A percentile compares a stretch with the other conserved stretches of the same genome.
Conservation (phyloP, 441 rosid genomes). For the Gossypium trilobum region DNA sequence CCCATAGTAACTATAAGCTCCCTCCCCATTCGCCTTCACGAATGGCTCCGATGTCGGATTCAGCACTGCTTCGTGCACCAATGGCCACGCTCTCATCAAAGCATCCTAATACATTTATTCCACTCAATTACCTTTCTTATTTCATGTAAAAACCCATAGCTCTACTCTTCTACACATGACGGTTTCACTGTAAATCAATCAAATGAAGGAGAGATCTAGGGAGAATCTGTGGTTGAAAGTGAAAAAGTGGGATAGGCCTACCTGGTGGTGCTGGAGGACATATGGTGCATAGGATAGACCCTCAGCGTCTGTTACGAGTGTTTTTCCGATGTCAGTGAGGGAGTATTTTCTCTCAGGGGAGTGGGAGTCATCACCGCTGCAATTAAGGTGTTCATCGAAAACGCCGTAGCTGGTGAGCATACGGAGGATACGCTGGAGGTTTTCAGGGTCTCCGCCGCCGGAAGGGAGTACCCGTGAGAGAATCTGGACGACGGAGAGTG, state of each 20-base stretch:
- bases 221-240: neutral
- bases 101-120: conserved; percentile 36
- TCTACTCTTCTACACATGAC: no score
- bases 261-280: conserved; percentile 93
- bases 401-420: conserved; percentile 72
- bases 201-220: no score
- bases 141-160: no score
- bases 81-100: conserved; percentile 64
- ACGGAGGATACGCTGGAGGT: conserved; percentile 74
- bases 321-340: conserved; percentile 64
- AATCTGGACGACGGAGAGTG: conserved; percentile 65
- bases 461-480: conserved; percentile 35
- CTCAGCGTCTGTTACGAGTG: conserved; percentile 53
- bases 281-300: conserved; percentile 73
- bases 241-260: neutral
- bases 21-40: conserved; percentile 45
- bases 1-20: conserved; percentile 49
- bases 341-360: conserved; percentile 40
- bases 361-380: neutral
- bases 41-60: conserved; percentile 57
- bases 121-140: no score
- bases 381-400: conserved; percentile 48
- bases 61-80: conserved; percentile 63
- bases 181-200: no score
- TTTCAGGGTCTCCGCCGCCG: conserved; percentile 33